Conservation (phyloP, 2,329 filamentous ascomycete species). For the Aspergillus transmontanensis region DNA sequence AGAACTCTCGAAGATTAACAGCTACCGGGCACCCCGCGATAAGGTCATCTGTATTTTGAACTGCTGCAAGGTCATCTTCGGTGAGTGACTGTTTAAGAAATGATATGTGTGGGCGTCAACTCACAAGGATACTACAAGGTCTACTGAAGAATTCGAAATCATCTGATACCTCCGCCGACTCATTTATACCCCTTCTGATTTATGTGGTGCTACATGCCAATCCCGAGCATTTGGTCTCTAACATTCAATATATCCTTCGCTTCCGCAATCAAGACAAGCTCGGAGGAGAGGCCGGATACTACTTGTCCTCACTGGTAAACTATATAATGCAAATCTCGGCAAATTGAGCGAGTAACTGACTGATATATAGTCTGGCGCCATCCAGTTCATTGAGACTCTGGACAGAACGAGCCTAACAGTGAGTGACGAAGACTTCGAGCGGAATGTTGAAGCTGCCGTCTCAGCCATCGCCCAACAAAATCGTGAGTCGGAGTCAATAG, state of each 20-base stretch:
- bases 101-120: background rate
- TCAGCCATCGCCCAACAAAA: constrained; percentile 94
- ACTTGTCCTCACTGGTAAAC: constrained; percentile 84
- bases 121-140: constrained; percentile 45
- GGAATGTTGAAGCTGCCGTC: constrained; percentile 93
- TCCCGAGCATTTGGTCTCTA: constrained; percentile 92
- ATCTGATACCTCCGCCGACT: constrained; percentile 86
- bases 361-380: constrained; percentile 63
- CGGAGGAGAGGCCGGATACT: constrained; percentile 96
- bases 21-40: constrained; percentile 93
- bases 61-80: constrained; percentile 99
- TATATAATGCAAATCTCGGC: background rate
- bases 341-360: background rate
- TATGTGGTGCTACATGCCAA: constrained; percentile 95
- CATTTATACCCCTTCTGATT: constrained; percentile 91
- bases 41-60: constrained; percentile 98
- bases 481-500: constrained; percentile 56
- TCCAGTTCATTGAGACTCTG: constrained; percentile 95
- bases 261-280: constrained; percentile 98
- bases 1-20: constrained; percentile 95
- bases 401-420: constrained; percentile 93
- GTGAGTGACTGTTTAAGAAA: constrained; percentile 50
- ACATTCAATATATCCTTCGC: constrained; percentile 95
- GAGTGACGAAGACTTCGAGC: constrained; percentile 91
- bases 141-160: constrained; percentile 88